These are phyloP conservation scores for Hyphodiscus hymeniophilus DNA, from an alignment of 495 filamentous ascomycete species.

Conservation along the genomic window DNA sequence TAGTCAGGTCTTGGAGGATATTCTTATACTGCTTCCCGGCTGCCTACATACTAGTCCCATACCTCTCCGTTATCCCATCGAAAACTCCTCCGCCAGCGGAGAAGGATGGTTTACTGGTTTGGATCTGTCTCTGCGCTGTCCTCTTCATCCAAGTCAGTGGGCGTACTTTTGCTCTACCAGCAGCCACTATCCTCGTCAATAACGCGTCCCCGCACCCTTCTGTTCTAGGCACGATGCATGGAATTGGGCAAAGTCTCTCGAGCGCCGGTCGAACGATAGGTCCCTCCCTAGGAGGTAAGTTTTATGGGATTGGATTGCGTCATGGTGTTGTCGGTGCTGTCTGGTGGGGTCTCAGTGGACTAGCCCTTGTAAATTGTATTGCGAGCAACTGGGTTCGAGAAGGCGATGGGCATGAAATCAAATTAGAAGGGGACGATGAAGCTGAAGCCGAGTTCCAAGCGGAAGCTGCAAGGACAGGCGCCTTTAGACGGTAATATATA, in stretches of 20 bases:
- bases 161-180: slow-evolving; percentile 73
- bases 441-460: slow-evolving; percentile 23
- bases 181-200: slow-evolving; percentile 69
- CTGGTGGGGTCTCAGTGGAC: slow-evolving; percentile 62
- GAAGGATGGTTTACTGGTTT: slow-evolving; percentile 57
- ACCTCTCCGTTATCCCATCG: slow-evolving; percentile 60
- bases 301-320: slow-evolving; percentile 63
- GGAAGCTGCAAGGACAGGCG: neutral
- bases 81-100: slow-evolving; percentile 47
- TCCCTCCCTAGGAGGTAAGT: slow-evolving; percentile 57
- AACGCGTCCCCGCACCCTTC: slow-evolving; percentile 75
- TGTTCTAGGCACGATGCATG: slow-evolving; percentile 75
- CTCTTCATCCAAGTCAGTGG: slow-evolving; percentile 67
- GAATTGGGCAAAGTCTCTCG: slow-evolving; percentile 66
- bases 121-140: slow-evolving; percentile 59
- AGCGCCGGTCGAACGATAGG: slow-evolving; percentile 65
- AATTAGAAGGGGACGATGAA: slow-evolving; percentile 57
- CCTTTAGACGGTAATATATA: neutral
- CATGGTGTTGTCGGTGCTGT: slow-evolving; percentile 63
- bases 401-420: slow-evolving; percentile 63
- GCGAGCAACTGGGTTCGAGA: slow-evolving; percentile 61
- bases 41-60: slow-evolving; percentile 64
- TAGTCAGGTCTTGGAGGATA: slow-evolving; percentile 55
- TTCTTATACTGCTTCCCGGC: slow-evolving; percentile 65
- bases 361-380: slow-evolving; percentile 53